phyloP scores from a whole-genome alignment of 345 rosid genomes.

The Murraya koenigii region DNA sequence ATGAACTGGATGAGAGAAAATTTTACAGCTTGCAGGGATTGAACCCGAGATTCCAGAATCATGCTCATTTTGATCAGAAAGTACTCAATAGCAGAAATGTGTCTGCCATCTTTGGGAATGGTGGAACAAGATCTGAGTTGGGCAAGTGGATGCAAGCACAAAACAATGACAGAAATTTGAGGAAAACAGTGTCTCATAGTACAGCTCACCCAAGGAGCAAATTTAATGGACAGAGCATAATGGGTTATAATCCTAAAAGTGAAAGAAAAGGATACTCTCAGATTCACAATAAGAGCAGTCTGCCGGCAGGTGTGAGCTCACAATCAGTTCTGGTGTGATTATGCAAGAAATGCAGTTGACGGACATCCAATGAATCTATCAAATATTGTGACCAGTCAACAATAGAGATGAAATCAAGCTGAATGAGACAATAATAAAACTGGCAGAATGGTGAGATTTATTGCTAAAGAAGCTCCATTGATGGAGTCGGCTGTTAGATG shows the following conservation, averaged over 20 bases:
- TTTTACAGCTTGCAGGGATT: not conserved
- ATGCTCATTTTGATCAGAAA: not conserved
- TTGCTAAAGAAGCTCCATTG: not conserved
- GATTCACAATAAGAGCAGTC: not conserved
- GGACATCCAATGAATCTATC: not conserved
- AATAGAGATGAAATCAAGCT: not conserved
- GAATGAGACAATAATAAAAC: not conserved
- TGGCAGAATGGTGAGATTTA: not conserved
- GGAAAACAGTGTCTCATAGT: not conserved
- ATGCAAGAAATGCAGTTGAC: not conserved
- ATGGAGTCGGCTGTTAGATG: not conserved
- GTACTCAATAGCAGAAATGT: not conserved
- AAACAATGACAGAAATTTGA: not conserved
- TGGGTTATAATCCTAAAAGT: not conserved
- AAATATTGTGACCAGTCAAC: not conserved
- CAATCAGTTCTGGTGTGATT: not conserved
- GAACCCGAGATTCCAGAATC: not conserved
- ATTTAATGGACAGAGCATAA: not conserved
- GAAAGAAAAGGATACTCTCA: not conserved
- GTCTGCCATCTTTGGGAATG: not conserved
- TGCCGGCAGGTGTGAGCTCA: not conserved
- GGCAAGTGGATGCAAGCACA: not conserved
- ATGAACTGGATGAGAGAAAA: not conserved
- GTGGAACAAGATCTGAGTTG: slow-evolving; percentile 1
- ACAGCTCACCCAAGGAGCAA: not conserved